Evolutionary conservation across 495 filamentous ascomycete genomes (phyloP), one percentile per base, ranked within the genome.

Genomic region (Oidiodendron maius): DNA sequence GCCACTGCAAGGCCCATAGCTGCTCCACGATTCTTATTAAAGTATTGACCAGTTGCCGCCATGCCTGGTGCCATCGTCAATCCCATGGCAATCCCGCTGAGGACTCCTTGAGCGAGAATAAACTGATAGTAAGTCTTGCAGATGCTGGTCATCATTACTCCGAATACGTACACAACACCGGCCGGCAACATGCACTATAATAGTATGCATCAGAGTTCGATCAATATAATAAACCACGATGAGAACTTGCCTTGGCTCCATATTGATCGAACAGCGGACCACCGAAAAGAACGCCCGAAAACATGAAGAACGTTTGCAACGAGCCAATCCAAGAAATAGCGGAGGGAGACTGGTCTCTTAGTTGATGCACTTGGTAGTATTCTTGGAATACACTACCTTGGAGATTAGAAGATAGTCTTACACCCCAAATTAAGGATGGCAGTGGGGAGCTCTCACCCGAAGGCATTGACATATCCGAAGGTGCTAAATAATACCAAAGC

Each of bases 281-380:
- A 5, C 52, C 49, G 30, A 56, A 44, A 0, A 56, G 18, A 22
- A 28, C 44, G 15, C 49, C 53, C 9, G 30, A 45, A 16, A 60
- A 53, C 2, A 56, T 45, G 18, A 60, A 53, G 50, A 60, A 60
- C 11, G 47, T 41, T 55, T 89, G 84, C 17, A 87, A 66, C 16
- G 79, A 83, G 3, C 85, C 83, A 36, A 93, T 81, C 84, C 86
- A 91, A 1, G 83, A 86, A 44, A 93, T 80, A 35, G 81, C 73
- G 0, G 84, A 85, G 0, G 83, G 81, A 0, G 80, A 46, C 4
- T 71, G 68, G 4, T 56, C 38, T 6, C 63, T 49, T 3, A 68
- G 56, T 16, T 76, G 60, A 11, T 63, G 64, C 3, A 70, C 56
- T 3, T 72, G 71, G 54, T 89, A 89, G 63, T 87, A 86, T 5